These are phyloP conservation scores for Oryza rufipogon DNA, from an alignment of 176 grass and related monocot genomes.

Conservation along the genomic window DNA sequence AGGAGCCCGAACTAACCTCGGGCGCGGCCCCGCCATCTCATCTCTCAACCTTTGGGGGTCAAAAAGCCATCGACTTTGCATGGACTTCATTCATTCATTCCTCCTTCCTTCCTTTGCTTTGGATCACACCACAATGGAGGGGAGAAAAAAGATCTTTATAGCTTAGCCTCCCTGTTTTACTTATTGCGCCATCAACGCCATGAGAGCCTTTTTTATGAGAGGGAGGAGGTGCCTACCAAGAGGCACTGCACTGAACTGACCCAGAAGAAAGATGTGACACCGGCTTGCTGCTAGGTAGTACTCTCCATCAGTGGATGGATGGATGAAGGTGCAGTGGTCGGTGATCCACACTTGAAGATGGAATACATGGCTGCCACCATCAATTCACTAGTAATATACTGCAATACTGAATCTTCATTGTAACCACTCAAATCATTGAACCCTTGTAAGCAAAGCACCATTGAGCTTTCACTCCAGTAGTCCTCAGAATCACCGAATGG, in stretches of 20 bases:
- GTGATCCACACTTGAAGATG: neutral
- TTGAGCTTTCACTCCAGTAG: neutral
- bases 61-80: slow-evolving; percentile 53
- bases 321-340: neutral
- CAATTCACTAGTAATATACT: neutral
- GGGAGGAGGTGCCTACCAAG: neutral
- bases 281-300: neutral
- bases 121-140: slow-evolving; percentile 39
- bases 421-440: slow-evolving; percentile 36
- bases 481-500: neutral
- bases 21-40: neutral
- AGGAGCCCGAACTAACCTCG: neutral
- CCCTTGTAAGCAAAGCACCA: slow-evolving; percentile 27
- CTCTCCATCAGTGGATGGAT: neutral
- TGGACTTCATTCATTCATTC: slow-evolving; percentile 3
- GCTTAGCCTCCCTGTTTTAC: neutral
- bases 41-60: slow-evolving; percentile 16
- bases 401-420: slow-evolving; percentile 7
- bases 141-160: slow-evolving; percentile 18
- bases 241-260: neutral
- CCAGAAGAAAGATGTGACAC: slow-evolving; percentile 1
- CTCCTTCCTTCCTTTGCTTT: slow-evolving; percentile 33
- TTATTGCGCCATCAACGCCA: slow-evolving; percentile 34
- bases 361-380: neutral
- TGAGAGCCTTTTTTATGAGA: slow-evolving; percentile 23